Base-by-base conservation (phyloP, 495 filamentous ascomycete genomes). In the Hypoxylon crocopeplum region DNA sequence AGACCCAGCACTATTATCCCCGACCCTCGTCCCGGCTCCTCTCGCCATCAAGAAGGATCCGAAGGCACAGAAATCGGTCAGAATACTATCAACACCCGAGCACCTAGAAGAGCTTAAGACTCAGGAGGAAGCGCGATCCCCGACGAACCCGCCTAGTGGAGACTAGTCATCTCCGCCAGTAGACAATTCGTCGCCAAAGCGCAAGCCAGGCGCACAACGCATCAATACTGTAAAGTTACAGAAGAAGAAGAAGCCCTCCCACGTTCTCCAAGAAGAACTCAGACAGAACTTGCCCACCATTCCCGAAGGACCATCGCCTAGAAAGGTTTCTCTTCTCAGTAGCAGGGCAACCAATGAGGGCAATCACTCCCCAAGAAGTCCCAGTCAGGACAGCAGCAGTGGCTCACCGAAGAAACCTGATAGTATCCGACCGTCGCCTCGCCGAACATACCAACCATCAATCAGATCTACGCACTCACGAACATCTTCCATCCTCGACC, bases 401-500 rank as follows among this genome's bases (percentile, higher is more conserved):
- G 64, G 63, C 75, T 80, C 72, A 81, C 76, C 69, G 56, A 44
- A 61, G 11, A 49, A 60, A 63, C 22, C 57, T 57, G 19, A 69
- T 64, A 76, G 70, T 59, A 71, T 67, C 58, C 67, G 70, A 51
- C 64, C 69, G 15, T 65, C 64, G 13, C 67, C 72, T 25, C 59
- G 71, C 59, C 73, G 73, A 61, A 67, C 71, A 22, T 82, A 83
- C 57, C 79, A 83, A 53, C 69, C 80, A 1, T 81, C 79, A 3
- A 61, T 82, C 15, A 71, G 70, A 38, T 80, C 79, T 10, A 72
- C 72, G 38, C 69, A 68, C 30, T 73, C 75, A n/a, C 62, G 72
- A 53, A 62, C 59, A 20, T 70, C 75, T 7, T 77, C 75, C 7
- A 73, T 78, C 24, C 64, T 77, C 42, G 77, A 80, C 24, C 68